These are phyloP conservation scores for Streptanthus diversifolius DNA, from an alignment of 345 rosid species.

Conservation along the genomic window DNA sequence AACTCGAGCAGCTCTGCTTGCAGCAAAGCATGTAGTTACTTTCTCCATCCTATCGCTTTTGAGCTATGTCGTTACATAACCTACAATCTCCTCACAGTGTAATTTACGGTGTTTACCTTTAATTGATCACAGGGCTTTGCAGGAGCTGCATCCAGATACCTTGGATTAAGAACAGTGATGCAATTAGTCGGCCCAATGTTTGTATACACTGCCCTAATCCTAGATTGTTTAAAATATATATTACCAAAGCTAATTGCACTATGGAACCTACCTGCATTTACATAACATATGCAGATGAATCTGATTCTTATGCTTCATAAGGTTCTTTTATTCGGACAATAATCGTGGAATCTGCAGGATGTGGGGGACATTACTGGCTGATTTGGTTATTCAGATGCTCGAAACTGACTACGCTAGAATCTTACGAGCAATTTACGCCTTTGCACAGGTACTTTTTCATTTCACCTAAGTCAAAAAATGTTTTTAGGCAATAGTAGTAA, in stretches of 20 bases:
- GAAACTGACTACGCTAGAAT: constrained; percentile 97
- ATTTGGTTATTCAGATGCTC: constrained; percentile 93
- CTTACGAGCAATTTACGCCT: constrained; percentile 81
- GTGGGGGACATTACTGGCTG: constrained; percentile 96
- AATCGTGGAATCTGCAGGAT: constrained; percentile 45
- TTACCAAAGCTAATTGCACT: not conserved
- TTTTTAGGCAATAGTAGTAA: not conserved
- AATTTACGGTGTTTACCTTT: not conserved
- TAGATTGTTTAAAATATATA: not conserved
- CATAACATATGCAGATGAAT: not conserved
- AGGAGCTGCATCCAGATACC: constrained; percentile 83
- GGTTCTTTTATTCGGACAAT: not conserved
- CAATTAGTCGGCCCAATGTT: constrained; percentile 84
- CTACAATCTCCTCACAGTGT: not conserved
- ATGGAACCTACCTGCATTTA: not conserved
- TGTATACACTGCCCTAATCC: not conserved
- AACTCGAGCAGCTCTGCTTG: constrained; percentile 82
- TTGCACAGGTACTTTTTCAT: constrained; percentile 68
- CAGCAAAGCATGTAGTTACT: constrained; percentile 66
- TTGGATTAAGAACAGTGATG: constrained; percentile 74
- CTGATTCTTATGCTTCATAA: not conserved
- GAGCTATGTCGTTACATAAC: not conserved
- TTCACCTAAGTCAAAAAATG: not conserved
- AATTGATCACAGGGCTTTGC: constrained; percentile 63
- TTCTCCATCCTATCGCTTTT: not conserved